Evolutionary conservation across 192 early-diverging fungal genomes (phyloP).

Genomic region (Coemansia sp.): DNA sequence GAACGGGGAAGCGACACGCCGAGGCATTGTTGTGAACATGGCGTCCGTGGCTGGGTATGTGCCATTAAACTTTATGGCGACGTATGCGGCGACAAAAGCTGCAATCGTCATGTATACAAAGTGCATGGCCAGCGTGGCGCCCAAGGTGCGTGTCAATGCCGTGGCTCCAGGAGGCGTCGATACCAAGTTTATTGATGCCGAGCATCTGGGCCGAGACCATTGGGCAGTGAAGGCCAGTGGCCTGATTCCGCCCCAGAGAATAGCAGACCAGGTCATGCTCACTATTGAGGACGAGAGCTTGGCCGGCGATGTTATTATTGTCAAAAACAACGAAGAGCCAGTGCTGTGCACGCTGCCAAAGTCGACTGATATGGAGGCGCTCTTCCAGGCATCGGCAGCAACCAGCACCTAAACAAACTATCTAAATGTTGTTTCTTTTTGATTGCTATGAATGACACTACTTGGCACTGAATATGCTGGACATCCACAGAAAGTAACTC

Average conservation of each 20-base stretch:
- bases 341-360: conserved; percentile 19
- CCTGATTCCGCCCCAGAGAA: conserved; percentile 29
- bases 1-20: conserved; percentile 25
- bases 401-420: not conserved
- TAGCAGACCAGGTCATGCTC: conserved; percentile 54
- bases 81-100: conserved; percentile 71
- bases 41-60: conserved; percentile 64
- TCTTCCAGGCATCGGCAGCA: not conserved
- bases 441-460: not conserved
- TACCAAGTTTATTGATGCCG: conserved; percentile 49
- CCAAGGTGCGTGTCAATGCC: conserved; percentile 60
- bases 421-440: too few relatives aligned
- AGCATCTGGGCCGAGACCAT: conserved; percentile 33
- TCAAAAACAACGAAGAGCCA: conserved; percentile 9
- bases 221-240: conserved; percentile 10
- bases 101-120: conserved; percentile 63
- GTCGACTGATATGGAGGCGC: conserved; percentile 10
- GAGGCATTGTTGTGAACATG: conserved; percentile 66
- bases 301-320: conserved; percentile 47
- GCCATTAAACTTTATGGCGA: conserved; percentile 52
- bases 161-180: conserved; percentile 55
- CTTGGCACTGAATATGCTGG: conserved; percentile 14
- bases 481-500: conserved; percentile 30
- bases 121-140: conserved; percentile 36
- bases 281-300: conserved; percentile 52